Base-by-base conservation (phyloP, 495 filamentous ascomycete genomes). In the Penicillium pancosmium region DNA sequence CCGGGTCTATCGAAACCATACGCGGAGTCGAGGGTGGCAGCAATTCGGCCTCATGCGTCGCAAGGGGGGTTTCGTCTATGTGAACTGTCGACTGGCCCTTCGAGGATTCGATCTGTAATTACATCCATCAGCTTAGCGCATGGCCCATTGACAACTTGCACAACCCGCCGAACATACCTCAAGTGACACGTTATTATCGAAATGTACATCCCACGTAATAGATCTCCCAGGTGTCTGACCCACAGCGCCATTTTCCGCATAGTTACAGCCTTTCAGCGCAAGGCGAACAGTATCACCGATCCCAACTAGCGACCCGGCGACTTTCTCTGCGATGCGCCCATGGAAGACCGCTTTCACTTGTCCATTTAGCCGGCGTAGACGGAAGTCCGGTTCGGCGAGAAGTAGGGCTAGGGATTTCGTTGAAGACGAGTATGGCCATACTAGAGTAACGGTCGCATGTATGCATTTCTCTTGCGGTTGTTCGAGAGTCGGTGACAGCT, bases 351-450 rank as follows among this genome's bases (percentile, higher is more conserved):
- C 80, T 12, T 91, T 84, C n/a, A 96, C 87, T 73, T 96, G 92
- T 16, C 94, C 94, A 59, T 84, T 88, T 33, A 76, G 78, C 21
- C 82, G 81, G 18, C 94, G 91, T 35, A 96, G 83, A 41, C 91
- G 88, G 64, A 94, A 90, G 66, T 98, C 93, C 23, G 88, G 86
- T 55, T 97, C 94, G 11, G 89, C 88, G 5, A 97, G 80, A 3
- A 92, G 82, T 33, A 98, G 83, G 50, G 91, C 86, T 60, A 91
- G 75, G 10, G 85, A 86, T 40, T 81, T 79, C 7, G 82, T 87
- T 13, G 90, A 88, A 6, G 86, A 87, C 35, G 89, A 96, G 72
- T 90, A 98, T 0, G 94, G 94, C 93, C 94, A 97, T 47, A 92
- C 84, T 16, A 98, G 85, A 5, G 89, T 91, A 35, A 97, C 86